These are phyloP conservation scores for Brassica carinata DNA, from an alignment of 345 rosid genomes.

Conservation along the genomic window DNA sequence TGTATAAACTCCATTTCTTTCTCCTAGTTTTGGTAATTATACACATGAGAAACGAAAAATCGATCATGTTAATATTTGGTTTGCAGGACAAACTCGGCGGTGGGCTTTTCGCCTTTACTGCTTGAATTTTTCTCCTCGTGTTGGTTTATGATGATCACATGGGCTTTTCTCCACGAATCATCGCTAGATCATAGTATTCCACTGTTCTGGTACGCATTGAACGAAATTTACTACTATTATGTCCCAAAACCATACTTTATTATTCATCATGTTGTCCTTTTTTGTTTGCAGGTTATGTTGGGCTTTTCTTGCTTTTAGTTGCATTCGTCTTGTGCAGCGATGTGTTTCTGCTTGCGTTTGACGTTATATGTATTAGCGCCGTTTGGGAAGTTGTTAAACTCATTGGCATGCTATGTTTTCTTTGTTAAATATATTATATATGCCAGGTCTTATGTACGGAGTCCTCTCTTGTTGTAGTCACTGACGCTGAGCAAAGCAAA, in stretches of 20 bases:
- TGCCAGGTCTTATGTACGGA: too few relatives aligned
- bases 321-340: not conserved
- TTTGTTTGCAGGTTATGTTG: not conserved
- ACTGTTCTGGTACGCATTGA: conserved; percentile 1
- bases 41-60: not conserved
- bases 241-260: not conserved
- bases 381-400: not conserved
- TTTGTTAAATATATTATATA: too few relatives aligned
- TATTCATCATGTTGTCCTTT: too few relatives aligned
- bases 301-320: not conserved
- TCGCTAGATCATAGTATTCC: not conserved
- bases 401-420: not conserved
- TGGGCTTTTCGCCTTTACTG: not conserved
- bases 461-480: too few relatives aligned
- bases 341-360: not conserved
- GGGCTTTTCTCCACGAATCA: not conserved
- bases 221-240: not conserved
- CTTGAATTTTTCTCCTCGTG: not conserved
- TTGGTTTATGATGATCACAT: conserved; percentile 5
- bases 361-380: not conserved
- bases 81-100: not conserved
- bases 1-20: not conserved
- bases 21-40: not conserved
- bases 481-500: too few relatives aligned
- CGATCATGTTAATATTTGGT: not conserved